Percentiles rank a stretch among this genome's conserved stretches.
Conservation (phyloP, 2,329 filamentous ascomycete species). For the Xylariomycetidae sp. region DNA sequence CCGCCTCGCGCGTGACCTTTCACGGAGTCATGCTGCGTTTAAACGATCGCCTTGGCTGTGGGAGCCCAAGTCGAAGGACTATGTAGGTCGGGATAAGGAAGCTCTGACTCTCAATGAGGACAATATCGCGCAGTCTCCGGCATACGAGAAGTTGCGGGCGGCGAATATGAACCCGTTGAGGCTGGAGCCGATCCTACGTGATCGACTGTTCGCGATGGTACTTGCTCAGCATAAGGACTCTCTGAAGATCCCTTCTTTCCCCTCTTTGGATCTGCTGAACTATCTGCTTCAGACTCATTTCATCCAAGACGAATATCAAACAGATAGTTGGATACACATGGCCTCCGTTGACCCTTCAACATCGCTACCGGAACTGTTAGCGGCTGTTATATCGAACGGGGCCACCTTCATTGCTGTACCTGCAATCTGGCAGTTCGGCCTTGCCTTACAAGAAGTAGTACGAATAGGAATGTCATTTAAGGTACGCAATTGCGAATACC, state of each 20-base stretch:
- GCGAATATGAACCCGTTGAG: constrained; percentile 11
- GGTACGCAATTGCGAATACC: too few species aligned
- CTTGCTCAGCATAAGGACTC: constrained; percentile 17
- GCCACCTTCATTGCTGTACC: constrained; percentile 21
- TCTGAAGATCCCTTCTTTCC: constrained; percentile 19
- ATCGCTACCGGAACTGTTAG: constrained; percentile 19
- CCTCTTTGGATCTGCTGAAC: constrained; percentile 23
- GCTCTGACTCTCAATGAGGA: constrained; percentile 19
- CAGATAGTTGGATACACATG: constrained; percentile 22
- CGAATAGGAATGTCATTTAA: constrained; percentile 18
- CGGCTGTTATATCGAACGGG: constrained; percentile 17
- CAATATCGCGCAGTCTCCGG: constrained; percentile 12
- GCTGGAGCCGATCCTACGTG: constrained; percentile 15
- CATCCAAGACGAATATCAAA: constrained; percentile 22
- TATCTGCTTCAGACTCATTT: constrained; percentile 23
- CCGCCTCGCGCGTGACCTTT: constrained; percentile 16
- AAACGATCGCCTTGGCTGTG: constrained; percentile 30
- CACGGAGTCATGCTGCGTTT: constrained; percentile 27
- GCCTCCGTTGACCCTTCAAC: constrained; percentile 21
- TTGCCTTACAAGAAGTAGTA: constrained; percentile 41
- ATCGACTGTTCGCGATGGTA: constrained; percentile 23
- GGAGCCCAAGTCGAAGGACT: constrained; percentile 26
- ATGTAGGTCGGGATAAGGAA: constrained; percentile 19
- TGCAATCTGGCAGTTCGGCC: constrained; percentile 24
- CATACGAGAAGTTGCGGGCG: constrained; percentile 12